Evolutionary conservation across 1,139 yeast genomes (phyloP).

Genomic region (Hemisphaericaspora subhashii): DNA sequence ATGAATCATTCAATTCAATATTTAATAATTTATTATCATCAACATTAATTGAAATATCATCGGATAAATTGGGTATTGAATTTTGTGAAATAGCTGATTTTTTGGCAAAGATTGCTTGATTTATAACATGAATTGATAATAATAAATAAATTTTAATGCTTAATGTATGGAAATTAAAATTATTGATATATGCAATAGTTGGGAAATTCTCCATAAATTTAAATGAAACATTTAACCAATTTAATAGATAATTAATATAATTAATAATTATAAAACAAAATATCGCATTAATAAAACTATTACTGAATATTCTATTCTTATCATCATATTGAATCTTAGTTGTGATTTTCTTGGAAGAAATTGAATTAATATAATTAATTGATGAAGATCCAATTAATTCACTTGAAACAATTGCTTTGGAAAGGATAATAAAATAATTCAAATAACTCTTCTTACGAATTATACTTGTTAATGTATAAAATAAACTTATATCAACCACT

Average conservation of each 20-base stretch:
- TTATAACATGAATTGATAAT: slow-evolving; percentile 16
- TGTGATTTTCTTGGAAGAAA: slow-evolving; percentile 18
- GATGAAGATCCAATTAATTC: slow-evolving; percentile 45
- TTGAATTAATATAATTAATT: slow-evolving; percentile 17
- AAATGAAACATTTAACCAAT: slow-evolving; percentile 16
- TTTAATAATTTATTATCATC: slow-evolving; percentile 15
- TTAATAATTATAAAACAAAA: slow-evolving; percentile 32
- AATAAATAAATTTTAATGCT: slow-evolving; percentile 14
- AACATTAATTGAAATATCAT: slow-evolving; percentile 13
- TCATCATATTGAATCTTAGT: slow-evolving; percentile 20
- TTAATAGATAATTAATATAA: slow-evolving; percentile 28
- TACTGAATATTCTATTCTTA: slow-evolving; percentile 19
- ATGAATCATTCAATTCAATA: slow-evolving; percentile 11
- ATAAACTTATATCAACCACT: slow-evolving; percentile 31
- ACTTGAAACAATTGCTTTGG: slow-evolving; percentile 52
- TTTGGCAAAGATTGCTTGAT: slow-evolving; percentile 12
- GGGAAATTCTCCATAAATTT: slow-evolving; percentile 6
- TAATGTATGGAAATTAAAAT: slow-evolving; percentile 10
- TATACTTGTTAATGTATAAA: slow-evolving; percentile 28
- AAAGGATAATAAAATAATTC: slow-evolving; percentile 42
- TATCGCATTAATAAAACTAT: slow-evolving; percentile 26
- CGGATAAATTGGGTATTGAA: slow-evolving; percentile 15
- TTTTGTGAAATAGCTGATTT: slow-evolving; percentile 13
- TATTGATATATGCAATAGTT: slow-evolving; percentile 10
- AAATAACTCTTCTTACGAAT: slow-evolving; percentile 33